A percentile compares a stretch with the other conserved stretches of the same genome.
Evolutionary conservation across 2,329 filamentous ascomycete species (phyloP).

Genomic region (Aspergillus ochraceoroseus): DNA sequence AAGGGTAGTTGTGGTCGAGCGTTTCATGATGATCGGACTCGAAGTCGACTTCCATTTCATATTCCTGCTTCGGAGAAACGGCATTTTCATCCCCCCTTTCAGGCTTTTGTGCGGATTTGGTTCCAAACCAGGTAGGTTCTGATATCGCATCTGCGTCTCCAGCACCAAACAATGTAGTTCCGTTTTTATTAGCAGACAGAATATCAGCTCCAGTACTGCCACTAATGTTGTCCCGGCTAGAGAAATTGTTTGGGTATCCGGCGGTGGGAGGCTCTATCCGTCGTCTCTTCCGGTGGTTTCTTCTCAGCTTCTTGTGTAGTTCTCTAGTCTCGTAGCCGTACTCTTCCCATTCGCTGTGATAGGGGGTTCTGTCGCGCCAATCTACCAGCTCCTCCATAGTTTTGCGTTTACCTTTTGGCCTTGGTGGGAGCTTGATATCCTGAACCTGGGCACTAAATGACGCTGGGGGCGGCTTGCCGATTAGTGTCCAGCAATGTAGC

Average conservation of each 20-base stretch:
- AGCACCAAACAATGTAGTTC: no score
- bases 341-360: slow-evolving; percentile 51
- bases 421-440: slow-evolving; percentile 18
- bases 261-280: slow-evolving; percentile 17
- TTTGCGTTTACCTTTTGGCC: slow-evolving; percentile 31
- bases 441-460: slow-evolving; percentile 22
- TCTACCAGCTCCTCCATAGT: slow-evolving; percentile 37
- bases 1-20: no score
- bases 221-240: no score
- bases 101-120: no score
- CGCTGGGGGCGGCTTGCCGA: slow-evolving; percentile 30
- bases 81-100: no score
- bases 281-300: slow-evolving; percentile 32
- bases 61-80: no score
- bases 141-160: no score
- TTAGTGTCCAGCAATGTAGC: slow-evolving; percentile 40
- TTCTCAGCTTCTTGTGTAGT: slow-evolving; percentile 29
- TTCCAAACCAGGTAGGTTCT: no score
- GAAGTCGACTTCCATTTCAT: slow-evolving; percentile 1
- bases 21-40: background rate
- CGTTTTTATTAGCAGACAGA: no score
- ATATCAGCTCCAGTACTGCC: no score
- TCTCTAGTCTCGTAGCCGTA: slow-evolving; percentile 29
- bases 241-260: no score
- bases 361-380: slow-evolving; percentile 48